Base-by-base conservation (phyloP, 352 stramenopile genomes). In the Pythium guiyangense region DNA sequence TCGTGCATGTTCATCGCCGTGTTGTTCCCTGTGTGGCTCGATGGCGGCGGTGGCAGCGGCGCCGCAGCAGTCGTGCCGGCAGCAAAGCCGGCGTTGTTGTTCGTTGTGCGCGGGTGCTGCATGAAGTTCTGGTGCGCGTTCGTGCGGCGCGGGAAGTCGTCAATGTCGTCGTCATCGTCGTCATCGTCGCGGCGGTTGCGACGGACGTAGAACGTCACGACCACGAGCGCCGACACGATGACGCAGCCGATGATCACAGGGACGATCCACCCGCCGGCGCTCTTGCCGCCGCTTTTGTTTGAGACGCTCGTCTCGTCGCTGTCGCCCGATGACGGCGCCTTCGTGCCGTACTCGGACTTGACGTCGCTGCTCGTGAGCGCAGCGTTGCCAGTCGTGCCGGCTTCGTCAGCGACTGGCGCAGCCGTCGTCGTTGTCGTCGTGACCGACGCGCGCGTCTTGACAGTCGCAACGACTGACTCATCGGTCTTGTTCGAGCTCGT, bases 181-280 rank as follows among this genome's bases (percentile, higher is more conserved):
- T 79, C 69, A 37, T 79, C 69, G 27, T 83, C 68, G 17, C 56
- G 49, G 54, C 71, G 71, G 42, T 65, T 70, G 20, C 61, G 73
- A 34, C 73, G 74, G 56, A 89, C 74, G 65, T 80, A 89, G 48
- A 79, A 64, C 29, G 71, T 79, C 49, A 89, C 80, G 55, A 89
- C 62, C 4, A 83, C 40, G 27, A 89, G 55, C 6, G 74, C 76
- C 4, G 71, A 47, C 46, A 89, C 64, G 43, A 89, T 69, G 3
- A 87, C 74, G 2, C 70, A 69, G 17, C 70, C 79, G 35, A 89
- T 79, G 18, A 89, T 66, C 17, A 76, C 62, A 0, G 79, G 79
- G 52, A 86, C 77, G 48, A 89, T 64, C 76, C 77, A 89, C 2
- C 69, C 63, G 9, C 69, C 69, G 2, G 64, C 49, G 2, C 54